These are phyloP conservation scores for Penicillium sp. DNA, from an alignment of 2,329 filamentous ascomycete genomes.

Conservation along the genomic window DNA sequence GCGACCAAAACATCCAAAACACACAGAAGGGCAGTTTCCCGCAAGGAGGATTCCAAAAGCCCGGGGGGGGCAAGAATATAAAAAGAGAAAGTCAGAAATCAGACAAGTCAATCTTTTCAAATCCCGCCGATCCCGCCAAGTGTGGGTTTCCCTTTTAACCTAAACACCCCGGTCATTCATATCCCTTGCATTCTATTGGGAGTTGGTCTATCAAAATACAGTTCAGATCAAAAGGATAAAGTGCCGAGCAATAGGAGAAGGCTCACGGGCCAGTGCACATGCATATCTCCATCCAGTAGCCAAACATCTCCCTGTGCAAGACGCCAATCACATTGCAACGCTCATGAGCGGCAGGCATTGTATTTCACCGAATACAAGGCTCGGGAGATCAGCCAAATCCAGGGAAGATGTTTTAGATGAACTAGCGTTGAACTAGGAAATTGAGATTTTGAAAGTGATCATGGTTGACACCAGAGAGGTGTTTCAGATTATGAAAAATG, in stretches of 20 bases:
- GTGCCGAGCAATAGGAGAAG: background rate
- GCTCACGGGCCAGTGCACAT: background rate
- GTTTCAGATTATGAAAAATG: background rate
- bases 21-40: background rate
- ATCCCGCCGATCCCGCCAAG: background rate
- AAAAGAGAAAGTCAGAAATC: background rate
- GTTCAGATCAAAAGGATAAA: background rate
- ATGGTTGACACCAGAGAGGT: background rate
- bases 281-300: background rate
- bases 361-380: slow-evolving; percentile 15
- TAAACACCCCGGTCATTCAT: background rate
- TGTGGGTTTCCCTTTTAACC: background rate
- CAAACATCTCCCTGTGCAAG: background rate
- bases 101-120: background rate
- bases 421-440: background rate
- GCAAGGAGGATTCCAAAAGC: background rate
- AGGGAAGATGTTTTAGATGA: background rate
- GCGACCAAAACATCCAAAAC: background rate
- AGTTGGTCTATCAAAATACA: background rate
- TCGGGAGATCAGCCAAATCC: slow-evolving; percentile 8
- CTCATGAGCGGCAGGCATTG: slow-evolving; percentile 12
- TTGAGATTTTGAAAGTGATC: background rate
- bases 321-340: background rate
- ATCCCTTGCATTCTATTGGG: background rate
- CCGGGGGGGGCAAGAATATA: background rate